phyloP scores from a whole-genome alignment of 768 basidiomycete species.

The Naganishia antarctica region DNA sequence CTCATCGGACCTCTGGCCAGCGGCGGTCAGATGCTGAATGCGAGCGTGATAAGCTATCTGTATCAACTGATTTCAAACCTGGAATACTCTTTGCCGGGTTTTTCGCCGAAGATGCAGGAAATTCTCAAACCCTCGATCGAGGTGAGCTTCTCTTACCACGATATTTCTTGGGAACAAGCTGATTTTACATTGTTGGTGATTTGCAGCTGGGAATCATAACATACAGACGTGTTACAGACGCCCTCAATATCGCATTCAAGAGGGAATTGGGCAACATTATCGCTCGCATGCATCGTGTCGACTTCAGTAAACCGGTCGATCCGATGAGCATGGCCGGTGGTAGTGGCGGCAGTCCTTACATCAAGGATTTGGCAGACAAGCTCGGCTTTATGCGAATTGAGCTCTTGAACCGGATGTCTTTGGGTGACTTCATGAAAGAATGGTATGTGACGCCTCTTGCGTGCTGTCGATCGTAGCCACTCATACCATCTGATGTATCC shows the following conservation, averaged over 20 bases:
- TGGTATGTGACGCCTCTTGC: slow-evolving; percentile 57
- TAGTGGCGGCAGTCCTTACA: slow-evolving; percentile 72
- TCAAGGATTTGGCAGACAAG: slow-evolving; percentile 87
- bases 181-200: too few relatives aligned
- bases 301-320: slow-evolving; percentile 69
- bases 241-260: slow-evolving; percentile 55
- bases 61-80: slow-evolving; percentile 72
- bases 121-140: slow-evolving; percentile 59
- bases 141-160: too few relatives aligned
- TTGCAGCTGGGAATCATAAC: slow-evolving; percentile 26
- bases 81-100: slow-evolving; percentile 63
- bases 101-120: slow-evolving; percentile 59
- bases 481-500: neutral
- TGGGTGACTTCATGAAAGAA: slow-evolving; percentile 66
- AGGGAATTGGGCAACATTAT: slow-evolving; percentile 76
- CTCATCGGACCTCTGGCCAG: slow-evolving; percentile 73
- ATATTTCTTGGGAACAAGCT: too few relatives aligned
- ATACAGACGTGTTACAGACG: slow-evolving; percentile 43
- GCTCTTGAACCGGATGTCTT: slow-evolving; percentile 63
- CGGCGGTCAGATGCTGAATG: slow-evolving; percentile 71
- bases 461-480: neutral
- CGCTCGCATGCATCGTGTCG: slow-evolving; percentile 70
- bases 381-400: slow-evolving; percentile 74
- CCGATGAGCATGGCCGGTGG: slow-evolving; percentile 57
- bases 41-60: slow-evolving; percentile 68